Conservation (phyloP, 768 basidiomycete genomes). For the Phallus indusiatus region DNA sequence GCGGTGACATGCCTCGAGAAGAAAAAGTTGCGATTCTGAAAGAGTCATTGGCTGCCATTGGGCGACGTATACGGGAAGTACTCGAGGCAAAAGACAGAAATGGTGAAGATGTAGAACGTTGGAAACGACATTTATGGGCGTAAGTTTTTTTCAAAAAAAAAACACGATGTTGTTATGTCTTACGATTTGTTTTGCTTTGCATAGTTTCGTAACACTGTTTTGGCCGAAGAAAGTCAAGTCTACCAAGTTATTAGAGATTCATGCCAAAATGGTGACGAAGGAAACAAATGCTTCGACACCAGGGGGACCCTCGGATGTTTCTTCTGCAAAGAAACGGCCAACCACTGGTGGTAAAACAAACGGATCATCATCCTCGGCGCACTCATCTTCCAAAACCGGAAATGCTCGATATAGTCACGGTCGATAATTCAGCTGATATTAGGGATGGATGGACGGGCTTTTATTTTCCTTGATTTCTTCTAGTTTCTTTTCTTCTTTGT, state of each 20-base stretch:
- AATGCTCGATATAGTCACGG: slow-evolving; percentile 4
- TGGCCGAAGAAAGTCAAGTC: slow-evolving; percentile 98
- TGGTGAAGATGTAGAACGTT: slow-evolving; percentile 77
- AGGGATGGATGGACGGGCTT: not conserved
- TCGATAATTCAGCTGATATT: not conserved
- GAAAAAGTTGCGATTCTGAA: slow-evolving; percentile 95
- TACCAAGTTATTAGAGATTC: slow-evolving; percentile 87
- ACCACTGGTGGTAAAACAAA: slow-evolving; percentile 3
- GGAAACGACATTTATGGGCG: slow-evolving; percentile 97
- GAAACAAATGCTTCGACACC: slow-evolving; percentile 26
- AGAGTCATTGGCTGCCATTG: slow-evolving; percentile 90
- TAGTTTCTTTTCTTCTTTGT: not conserved
- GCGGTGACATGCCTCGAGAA: slow-evolving; percentile 87
- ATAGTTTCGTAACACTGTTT: slow-evolving; percentile 87
- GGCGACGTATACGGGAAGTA: slow-evolving; percentile 81
- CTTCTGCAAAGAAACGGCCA: slow-evolving; percentile 8
- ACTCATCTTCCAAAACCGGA: slow-evolving; percentile 1
- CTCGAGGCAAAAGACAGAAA: slow-evolving; percentile 63
- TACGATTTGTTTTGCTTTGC: not conserved
- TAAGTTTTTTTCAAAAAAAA: slow-evolving; percentile 38
- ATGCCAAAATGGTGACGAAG: slow-evolving; percentile 92
- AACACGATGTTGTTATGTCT: not conserved
- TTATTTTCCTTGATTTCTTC: not conserved
- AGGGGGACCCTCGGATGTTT: slow-evolving; percentile 3
- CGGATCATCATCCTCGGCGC: not conserved